phyloP scores from a whole-genome alignment of 1,284 basidiomycete genomes.

The Kalmanozyma brasiliensis region DNA sequence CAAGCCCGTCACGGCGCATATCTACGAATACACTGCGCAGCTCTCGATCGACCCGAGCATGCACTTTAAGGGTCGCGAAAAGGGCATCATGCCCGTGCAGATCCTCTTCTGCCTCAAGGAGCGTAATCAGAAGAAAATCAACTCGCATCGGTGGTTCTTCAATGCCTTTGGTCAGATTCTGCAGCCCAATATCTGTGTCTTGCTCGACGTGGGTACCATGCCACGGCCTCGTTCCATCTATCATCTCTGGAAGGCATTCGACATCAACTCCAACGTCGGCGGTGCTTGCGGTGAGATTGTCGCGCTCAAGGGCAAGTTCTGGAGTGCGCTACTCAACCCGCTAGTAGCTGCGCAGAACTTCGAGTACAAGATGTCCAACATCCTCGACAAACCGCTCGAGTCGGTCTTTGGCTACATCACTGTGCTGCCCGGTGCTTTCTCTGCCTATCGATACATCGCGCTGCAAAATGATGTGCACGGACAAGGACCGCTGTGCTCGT shows the following conservation, averaged over 20 bases:
- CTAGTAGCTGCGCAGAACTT: slow-evolving; percentile 73
- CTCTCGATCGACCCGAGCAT: slow-evolving; percentile 81
- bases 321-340: slow-evolving; percentile 74
- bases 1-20: slow-evolving; percentile 86
- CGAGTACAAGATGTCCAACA: slow-evolving; percentile 67
- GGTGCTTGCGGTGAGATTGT: slow-evolving; percentile 98
- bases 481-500: slow-evolving; percentile 88
- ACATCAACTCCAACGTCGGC: slow-evolving; percentile 93
- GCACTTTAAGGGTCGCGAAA: slow-evolving; percentile 83
- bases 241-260: slow-evolving; percentile 96
- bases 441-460: slow-evolving; percentile 82
- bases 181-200: slow-evolving; percentile 85
- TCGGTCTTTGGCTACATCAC: slow-evolving; percentile 87
- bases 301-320: slow-evolving; percentile 84
- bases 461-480: slow-evolving; percentile 84
- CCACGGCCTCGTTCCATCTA: slow-evolving; percentile 77
- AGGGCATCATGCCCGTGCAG: slow-evolving; percentile 82
- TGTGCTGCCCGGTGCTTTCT: slow-evolving; percentile 91
- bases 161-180: slow-evolving; percentile 69
- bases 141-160: slow-evolving; percentile 77
- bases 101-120: slow-evolving; percentile 79
- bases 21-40: slow-evolving; percentile 79
- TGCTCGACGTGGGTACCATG: slow-evolving; percentile 93
- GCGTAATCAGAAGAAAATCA: slow-evolving; percentile 73
- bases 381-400: slow-evolving; percentile 73